phyloP scores from a whole-genome alignment of 2,329 filamentous ascomycete genomes.

The Nothomitra cinnamomea region DNA sequence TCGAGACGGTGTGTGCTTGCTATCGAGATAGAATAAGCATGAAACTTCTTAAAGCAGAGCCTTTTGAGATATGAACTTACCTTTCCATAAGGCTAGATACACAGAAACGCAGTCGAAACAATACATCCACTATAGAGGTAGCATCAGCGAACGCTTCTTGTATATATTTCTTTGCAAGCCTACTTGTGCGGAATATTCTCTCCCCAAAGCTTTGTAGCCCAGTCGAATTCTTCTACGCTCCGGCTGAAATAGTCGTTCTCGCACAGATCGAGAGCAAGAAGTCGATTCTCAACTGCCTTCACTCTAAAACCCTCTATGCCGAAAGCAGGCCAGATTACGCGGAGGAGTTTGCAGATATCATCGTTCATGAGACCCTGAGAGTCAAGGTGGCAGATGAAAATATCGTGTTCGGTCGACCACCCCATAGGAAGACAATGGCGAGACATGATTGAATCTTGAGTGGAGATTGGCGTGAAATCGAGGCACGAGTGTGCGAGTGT shows the following conservation, averaged over 20 bases:
- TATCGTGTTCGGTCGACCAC: conserved; percentile 4
- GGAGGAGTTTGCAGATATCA: not conserved
- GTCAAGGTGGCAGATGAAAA: conserved; percentile 6
- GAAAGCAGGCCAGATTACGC: not conserved
- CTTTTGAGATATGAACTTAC: no score
- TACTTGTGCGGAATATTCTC: not conserved
- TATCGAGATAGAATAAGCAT: no score
- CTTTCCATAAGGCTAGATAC: no score
- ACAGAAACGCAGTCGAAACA: no score
- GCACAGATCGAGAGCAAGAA: not conserved
- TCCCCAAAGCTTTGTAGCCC: not conserved
- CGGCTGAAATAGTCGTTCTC: conserved; percentile 2
- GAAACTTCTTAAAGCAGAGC: no score
- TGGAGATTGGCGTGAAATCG: no score
- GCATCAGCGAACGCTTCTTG: not conserved
- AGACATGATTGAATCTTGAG: not conserved
- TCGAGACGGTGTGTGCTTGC: no score
- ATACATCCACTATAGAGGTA: no score
- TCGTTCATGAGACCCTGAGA: not conserved
- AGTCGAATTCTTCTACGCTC: not conserved
- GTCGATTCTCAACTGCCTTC: not conserved
- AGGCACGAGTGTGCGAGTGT: no score
- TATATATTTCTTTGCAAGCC: no score
- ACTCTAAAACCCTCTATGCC: not conserved
- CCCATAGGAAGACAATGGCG: not conserved